These are phyloP conservation scores for Phytopythium boreale DNA, from an alignment of 352 stramenopile genomes.

Conservation along the genomic window DNA sequence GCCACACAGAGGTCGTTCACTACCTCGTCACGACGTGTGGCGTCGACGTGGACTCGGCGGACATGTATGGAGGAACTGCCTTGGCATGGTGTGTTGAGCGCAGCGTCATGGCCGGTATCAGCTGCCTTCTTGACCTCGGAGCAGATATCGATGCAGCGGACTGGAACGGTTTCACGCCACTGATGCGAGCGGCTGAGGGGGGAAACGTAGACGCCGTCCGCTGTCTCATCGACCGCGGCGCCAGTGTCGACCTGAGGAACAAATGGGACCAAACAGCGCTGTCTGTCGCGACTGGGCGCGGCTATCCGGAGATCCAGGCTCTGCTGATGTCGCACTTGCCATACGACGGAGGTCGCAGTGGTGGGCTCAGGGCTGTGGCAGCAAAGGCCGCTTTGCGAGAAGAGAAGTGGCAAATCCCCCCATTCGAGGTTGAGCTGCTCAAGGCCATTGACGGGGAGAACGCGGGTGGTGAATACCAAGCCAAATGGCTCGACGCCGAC, in stretches of 20 bases:
- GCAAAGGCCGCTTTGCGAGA: not conserved
- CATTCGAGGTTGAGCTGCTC: not conserved
- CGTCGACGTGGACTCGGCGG: not conserved
- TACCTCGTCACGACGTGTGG: not conserved
- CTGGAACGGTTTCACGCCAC: not conserved
- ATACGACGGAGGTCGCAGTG: not conserved
- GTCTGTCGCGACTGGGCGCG: not conserved
- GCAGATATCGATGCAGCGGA: not conserved
- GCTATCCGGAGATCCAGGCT: not conserved
- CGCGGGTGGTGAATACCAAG: not conserved
- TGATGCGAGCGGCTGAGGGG: not conserved
- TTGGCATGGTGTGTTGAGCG: not conserved
- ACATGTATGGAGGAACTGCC: not conserved
- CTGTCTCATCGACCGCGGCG: not conserved
- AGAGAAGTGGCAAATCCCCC: not conserved
- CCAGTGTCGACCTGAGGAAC: not conserved
- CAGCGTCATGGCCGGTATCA: not conserved
- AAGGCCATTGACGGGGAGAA: not conserved
- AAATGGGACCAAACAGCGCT: not conserved
- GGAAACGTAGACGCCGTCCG: not conserved
- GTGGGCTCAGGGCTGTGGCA: not conserved
- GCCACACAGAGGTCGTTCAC: not conserved
- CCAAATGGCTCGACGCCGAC: not conserved
- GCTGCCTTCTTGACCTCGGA: not conserved
- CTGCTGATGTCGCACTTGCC: not conserved